Conservation (phyloP, 176 grass and related monocot genomes). For the Bothriochloa decipiens region DNA sequence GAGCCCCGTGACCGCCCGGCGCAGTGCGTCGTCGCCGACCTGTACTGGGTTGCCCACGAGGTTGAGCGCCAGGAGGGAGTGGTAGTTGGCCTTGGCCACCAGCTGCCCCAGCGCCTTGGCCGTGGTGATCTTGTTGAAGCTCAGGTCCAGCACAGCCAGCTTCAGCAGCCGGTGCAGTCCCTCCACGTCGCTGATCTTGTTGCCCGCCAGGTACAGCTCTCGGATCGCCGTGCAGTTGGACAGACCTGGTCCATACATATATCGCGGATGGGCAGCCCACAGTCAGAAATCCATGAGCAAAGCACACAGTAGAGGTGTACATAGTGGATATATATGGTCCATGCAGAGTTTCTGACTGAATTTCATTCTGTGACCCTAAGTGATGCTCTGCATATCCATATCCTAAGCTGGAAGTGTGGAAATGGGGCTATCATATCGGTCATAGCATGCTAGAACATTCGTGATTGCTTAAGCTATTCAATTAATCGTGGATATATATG, state of each 20-base stretch:
- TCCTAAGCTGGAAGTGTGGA: not conserved
- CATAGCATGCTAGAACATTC: not conserved
- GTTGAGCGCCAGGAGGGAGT: constrained; percentile 90
- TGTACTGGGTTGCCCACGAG: constrained; percentile 91
- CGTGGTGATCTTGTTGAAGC: constrained; percentile 96
- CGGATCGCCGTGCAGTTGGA: constrained; percentile 80
- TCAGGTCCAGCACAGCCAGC: constrained; percentile 88
- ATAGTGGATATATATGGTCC: not conserved
- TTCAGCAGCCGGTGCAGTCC: constrained; percentile 94
- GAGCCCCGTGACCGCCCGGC: constrained; percentile 66
- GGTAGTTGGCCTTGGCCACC: constrained; percentile 98
- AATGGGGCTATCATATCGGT: not conserved
- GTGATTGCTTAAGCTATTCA: not conserved
- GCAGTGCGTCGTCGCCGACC: constrained; percentile 89
- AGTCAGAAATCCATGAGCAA: constrained; percentile 1
- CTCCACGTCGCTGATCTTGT: constrained; percentile 92
- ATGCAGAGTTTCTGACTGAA: not conserved
- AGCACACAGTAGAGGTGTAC: not conserved
- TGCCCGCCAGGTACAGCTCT: constrained; percentile 91
- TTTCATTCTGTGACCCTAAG: not conserved
- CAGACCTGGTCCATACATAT: constrained; percentile 53
- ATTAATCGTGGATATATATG: not conserved
- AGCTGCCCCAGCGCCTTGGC: constrained; percentile 91
- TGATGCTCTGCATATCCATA: not conserved
- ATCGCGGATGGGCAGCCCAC: not conserved